Evolutionary conservation across 352 stramenopile genomes (phyloP), one percentile per base, ranked within the genome.

Genomic region (Globisporangium rhizosaccharum): DNA sequence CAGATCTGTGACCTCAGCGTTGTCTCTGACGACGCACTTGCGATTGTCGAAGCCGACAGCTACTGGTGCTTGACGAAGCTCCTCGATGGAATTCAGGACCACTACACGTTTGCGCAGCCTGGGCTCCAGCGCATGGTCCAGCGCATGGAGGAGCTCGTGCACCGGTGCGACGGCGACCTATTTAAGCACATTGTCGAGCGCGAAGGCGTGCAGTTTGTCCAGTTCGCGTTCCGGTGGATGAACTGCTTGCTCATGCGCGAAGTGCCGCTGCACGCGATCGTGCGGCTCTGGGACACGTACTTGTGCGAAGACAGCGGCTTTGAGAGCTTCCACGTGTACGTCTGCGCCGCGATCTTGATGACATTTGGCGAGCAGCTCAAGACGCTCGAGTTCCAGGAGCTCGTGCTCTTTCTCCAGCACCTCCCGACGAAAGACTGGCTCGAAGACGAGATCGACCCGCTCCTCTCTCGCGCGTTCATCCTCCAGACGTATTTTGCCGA

Each of bases 161-260:
- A 93, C 65, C 86, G 97, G 33, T 98, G 98, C 62, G 98, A 99
- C 69, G 74, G 68, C 6, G 79, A 98, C 52, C 78, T 99, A 33
- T 96, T 97, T 60, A 72, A 87, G 60, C 96, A 99, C 76, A 91
- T 94, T 59, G 85, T 99, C 17, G 76, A 96, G 64, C 77, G 85
- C 8, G 87, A 97, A 53, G 92, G 81, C 17, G 91, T 99, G 63
- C 87, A 98, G 70, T 99, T 99, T 70, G 94, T 99, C 51, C 96
- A 99, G 80, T 99, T 99, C 75, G 95, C 96, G 20, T 99, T 99
- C 73, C 97, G 98, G 46, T 99, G 97, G 97, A 99, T 99, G 94
- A 99, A 99, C 82, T 99, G 97, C 72, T 73, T 99, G 52, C 82
- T 99, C 42, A 92, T 99, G 73, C 83, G 98, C 39, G 98, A 99